Conservation (phyloP, 768 basidiomycete genomes). For the Mycena filopes region DNA sequence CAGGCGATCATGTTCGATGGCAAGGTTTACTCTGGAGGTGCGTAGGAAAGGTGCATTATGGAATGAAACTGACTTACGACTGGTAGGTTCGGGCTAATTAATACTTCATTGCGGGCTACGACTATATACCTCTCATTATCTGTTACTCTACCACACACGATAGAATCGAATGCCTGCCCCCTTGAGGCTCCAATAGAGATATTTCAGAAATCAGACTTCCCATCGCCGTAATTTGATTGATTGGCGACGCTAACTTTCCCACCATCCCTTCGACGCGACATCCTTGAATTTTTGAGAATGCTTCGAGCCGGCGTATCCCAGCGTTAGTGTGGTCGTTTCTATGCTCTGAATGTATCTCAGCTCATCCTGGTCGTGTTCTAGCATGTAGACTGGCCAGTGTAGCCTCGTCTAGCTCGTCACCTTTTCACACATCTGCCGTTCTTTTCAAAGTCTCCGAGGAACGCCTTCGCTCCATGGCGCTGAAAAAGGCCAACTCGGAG, state of each 20-base stretch:
- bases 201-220: background rate
- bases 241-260: conserved; percentile 5
- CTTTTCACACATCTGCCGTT: conserved; percentile 62
- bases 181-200: background rate
- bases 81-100: background rate
- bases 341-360: background rate
- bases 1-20: conserved; percentile 77
- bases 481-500: conserved; percentile 56
- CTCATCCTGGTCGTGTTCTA: background rate
- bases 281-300: conserved; percentile 6
- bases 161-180: too few relatives aligned
- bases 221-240: conserved; percentile 1
- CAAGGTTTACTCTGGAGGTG: conserved; percentile 79
- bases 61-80: conserved; percentile 1
- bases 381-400: conserved; percentile 27
- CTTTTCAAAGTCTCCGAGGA: conserved; percentile 45
- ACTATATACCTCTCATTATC: background rate
- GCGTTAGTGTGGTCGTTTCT: conserved; percentile 15
- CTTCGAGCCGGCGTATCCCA: conserved; percentile 18
- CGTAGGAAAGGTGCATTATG: background rate
- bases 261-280: background rate
- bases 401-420: conserved; percentile 40
- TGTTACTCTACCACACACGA: too few relatives aligned
- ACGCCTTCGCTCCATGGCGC: conserved; percentile 48
- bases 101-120: background rate